Evolutionary conservation across 768 basidiomycete species (phyloP), one percentile per base, ranked within the genome.

Genomic region (Pleurotus eryngii): DNA sequence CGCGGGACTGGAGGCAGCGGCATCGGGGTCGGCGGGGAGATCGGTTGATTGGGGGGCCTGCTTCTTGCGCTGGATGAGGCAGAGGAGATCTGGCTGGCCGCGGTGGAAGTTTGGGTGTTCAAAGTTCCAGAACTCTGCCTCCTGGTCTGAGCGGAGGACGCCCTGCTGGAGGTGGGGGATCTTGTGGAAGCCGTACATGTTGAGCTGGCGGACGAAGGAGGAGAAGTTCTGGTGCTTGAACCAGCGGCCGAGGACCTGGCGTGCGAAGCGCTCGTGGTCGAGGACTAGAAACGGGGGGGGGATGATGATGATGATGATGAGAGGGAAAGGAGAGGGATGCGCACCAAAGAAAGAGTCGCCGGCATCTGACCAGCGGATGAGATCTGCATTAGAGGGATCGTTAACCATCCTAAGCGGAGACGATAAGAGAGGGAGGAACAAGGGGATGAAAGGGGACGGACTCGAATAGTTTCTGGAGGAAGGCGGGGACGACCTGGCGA

Each of bases 221-320:
- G 84, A 83, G 72, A 97, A 98, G 70, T 96, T 97, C 59, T 89
- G 86, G 74, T 98, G 97, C 70, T 99, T 99, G 85, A 98, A 99
- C 86, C 90, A 98, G 43, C 86, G 83, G 3, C 92, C 92, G 5
- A 98, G 83, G 30, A 97, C 84, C 70, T 96, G 90, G 39, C 85
- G 84, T 2, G 92, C 90, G 68, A 98, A 92, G 26, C 86, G 86
- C 69, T 96, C 93, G 64, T 92, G 90, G 70, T 96, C 92, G 38
- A 92, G 84, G 26, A 98, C 95, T 97, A 65, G 37, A 50, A 7
- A 11, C 12, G 39, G 20, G 12, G 39, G 59, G 48, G 26, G 55
- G n/a, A n/a, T n/a, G n/a, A n/a, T n/a, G 43, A 30, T 43, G 59
- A 42, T 38, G 43, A 17, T 18, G 43, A 6, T 30, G 37, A 43